phyloP scores from a whole-genome alignment of 495 filamentous ascomycete genomes.

The Neurospora cerealis region DNA sequence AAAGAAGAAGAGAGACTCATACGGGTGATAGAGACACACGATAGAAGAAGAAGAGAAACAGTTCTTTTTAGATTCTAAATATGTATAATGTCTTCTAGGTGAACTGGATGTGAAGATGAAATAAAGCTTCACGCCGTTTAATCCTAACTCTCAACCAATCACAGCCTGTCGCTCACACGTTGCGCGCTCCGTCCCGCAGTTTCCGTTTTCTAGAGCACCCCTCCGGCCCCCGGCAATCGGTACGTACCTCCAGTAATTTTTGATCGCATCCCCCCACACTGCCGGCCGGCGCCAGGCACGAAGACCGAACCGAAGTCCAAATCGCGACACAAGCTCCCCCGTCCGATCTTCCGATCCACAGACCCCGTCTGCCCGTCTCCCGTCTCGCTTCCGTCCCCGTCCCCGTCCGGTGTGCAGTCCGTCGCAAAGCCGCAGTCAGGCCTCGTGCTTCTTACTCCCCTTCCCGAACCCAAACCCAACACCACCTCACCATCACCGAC shows the following conservation, averaged over 20 bases:
- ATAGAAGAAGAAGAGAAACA: not conserved
- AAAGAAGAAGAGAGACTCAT: too few species aligned
- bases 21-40: not conserved
- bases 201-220: not conserved
- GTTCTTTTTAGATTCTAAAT: not conserved
- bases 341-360: not conserved
- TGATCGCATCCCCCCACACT: not conserved
- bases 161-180: not conserved
- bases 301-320: not conserved
- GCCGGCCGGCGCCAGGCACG: not conserved
- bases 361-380: not conserved
- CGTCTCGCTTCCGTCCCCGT: not conserved
- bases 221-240: not conserved
- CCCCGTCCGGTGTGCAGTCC: conserved; percentile 5
- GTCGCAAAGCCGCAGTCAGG: not conserved
- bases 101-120: not conserved
- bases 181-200: not conserved
- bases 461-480: not conserved
- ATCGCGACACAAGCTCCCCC: not conserved
- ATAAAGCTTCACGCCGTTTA: not conserved
- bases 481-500: not conserved
- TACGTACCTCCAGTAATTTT: not conserved
- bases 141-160: not conserved
- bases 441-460: not conserved
- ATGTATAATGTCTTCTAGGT: not conserved